Evolutionary conservation across 768 basidiomycete species (phyloP), one percentile per base, ranked within the genome.

Genomic region (Filobasidium floriforme): DNA sequence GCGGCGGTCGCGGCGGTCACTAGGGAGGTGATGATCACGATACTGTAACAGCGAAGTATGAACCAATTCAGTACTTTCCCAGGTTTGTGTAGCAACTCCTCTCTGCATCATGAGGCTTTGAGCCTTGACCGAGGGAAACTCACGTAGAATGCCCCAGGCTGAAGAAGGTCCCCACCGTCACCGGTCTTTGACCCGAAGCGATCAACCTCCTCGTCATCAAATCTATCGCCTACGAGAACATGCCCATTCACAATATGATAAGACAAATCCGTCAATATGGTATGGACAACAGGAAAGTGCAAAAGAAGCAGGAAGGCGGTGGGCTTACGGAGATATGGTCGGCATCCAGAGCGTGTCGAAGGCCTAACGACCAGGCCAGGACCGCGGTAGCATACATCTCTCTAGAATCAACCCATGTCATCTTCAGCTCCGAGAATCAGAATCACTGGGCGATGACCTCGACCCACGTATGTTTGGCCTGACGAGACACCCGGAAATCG

Each of bases 121-220:
- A n/a, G n/a, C n/a, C n/a, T n/a, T n/a, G n/a, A n/a, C n/a, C n/a
- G n/a, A n/a, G n/a, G n/a, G n/a, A n/a, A 9, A 37, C 62, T 63
- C 40, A 65, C 64, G 65, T 66, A 29, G 65, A 66, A 61, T 66
- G 65, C 18, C 65, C 65, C 12, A 66, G 40, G 55, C 60, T 61
- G 37, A 66, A 66, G 41, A 66, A 66, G n/a, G 65, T 66, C 14
- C 65, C 65, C 18, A 66, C 65, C 7, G 65, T 66, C 22, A 61
- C 65, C 10, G 65, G 65, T 24, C 65, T 52, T 15, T 66, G 65
- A 1, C 65, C 65, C 10, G 46, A 59, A 7, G 65, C 59, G 24
- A 66, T 60, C 32, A 66, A 55, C 28, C 65, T 22, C 37, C 65
- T 19, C 14, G 65, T 66, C 65, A 61, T 66, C 37, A 66, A 19